Conservation (phyloP, 2,329 filamentous ascomycete species). For the Sarocladium kiliense region DNA sequence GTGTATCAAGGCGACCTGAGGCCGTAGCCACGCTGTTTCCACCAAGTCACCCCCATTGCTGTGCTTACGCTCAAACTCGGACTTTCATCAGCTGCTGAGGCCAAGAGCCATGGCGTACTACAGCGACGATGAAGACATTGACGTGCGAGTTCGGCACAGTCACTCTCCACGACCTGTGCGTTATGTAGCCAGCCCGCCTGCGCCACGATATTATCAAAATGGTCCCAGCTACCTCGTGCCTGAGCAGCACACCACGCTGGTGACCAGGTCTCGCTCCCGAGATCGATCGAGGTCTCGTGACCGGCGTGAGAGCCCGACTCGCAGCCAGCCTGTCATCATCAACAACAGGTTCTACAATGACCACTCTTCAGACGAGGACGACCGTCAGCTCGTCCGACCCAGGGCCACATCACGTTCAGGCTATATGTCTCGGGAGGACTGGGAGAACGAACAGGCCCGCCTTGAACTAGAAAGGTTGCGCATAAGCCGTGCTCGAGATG, state of each 20-base stretch:
- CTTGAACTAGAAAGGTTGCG: conserved; percentile 41
- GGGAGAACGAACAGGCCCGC: conserved; percentile 32
- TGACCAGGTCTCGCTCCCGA: conserved; percentile 32
- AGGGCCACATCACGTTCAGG: conserved; percentile 11
- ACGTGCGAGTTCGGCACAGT: conserved; percentile 42
- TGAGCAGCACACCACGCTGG: conserved; percentile 40
- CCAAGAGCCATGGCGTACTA: conserved; percentile 33
- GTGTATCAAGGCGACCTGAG: no score
- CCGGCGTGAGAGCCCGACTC: conserved; percentile 34
- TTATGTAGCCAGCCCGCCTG: conserved; percentile 39
- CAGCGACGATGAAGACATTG: conserved; percentile 50
- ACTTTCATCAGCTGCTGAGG: background rate
- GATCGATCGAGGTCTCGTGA: conserved; percentile 43
- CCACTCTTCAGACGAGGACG: conserved; percentile 21
- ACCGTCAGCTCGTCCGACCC: background rate
- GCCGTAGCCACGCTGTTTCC: background rate
- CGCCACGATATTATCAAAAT: conserved; percentile 36
- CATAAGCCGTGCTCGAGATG: conserved; percentile 33
- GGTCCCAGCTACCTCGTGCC: conserved; percentile 37
- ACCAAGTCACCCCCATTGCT: background rate
- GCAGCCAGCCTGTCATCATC: conserved; percentile 39
- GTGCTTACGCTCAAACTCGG: background rate
- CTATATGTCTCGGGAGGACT: conserved; percentile 38
- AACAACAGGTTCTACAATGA: conserved; percentile 52
- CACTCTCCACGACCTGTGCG: conserved; percentile 36